Evolutionary conservation across 2,329 filamentous ascomycete species (phyloP), one percentile per base, ranked within the genome.

Genomic region (Rhinocladiella mackenziei): DNA sequence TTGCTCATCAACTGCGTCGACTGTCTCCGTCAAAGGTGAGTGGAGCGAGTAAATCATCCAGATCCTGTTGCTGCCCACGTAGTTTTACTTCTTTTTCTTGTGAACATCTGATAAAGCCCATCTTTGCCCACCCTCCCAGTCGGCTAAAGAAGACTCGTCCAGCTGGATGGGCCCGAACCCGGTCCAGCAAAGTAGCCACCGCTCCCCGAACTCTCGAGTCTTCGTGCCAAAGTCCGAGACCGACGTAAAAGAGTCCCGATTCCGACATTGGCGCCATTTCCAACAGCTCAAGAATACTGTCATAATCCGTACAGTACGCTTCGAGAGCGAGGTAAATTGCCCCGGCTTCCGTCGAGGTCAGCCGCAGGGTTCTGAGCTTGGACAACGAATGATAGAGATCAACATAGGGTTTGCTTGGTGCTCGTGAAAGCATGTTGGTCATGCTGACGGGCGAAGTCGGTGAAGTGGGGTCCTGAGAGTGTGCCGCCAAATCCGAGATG

Each of bases 371-470:
- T 15, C 89, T 83, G 4, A 98, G 75, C 6, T 89, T 86, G 65
- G 97, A 91, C 63, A 96, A 88, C 63, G 96, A 83, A 65, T 97
- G 89, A 56, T 89, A 82, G 7, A 98, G 71, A 62, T 98, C 92
- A 13, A 94, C 74, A n/a, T 81, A 78, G 54, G 1, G 86, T 84
- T 29, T 80, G 72, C 47, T 80, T 67, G 2, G 73, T 77, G 46
- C 30, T 22, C 22, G 15, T 3, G 45, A 34, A 5, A 62, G 83
- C 79, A 45, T 83, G 70, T 62, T 85, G 81, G 80, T 84, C 51
- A 30, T 41, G 25, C 42, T 50, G 23, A 49, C 48, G 1, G 53
- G 50, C n/a, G 18, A 70, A 57, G 39, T 62, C 60, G 60, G 65
- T 66, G 54, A 68, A 60, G 45, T 61, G 62, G 30, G 60, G 60